Percentiles rank a stretch among this genome's conserved stretches.
Evolutionary conservation across 345 rosid genomes (phyloP).

Genomic region (Camelina sativa): DNA sequence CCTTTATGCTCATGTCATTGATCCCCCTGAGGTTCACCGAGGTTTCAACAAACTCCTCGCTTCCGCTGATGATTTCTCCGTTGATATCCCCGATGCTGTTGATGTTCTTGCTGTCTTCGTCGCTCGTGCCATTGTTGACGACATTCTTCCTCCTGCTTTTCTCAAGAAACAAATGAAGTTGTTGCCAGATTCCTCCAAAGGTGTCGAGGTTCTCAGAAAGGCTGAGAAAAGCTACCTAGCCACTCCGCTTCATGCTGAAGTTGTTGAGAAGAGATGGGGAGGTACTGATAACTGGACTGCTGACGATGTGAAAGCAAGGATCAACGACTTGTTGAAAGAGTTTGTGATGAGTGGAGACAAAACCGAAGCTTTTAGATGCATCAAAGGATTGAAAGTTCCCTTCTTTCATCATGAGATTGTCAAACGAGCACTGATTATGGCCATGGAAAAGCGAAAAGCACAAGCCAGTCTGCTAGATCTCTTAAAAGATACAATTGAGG

Average conservation of each 20-base stretch:
- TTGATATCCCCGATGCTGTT: conserved; percentile 78
- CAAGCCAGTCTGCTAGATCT: conserved; percentile 62
- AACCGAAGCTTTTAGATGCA: conserved; percentile 77
- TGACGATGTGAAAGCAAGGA: conserved; percentile 77
- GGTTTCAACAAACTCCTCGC: conserved; percentile 73
- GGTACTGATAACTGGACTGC: conserved; percentile 78
- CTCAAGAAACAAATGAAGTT: conserved; percentile 58
- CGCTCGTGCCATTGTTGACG: conserved; percentile 90
- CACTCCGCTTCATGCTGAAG: conserved; percentile 79
- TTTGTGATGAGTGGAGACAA: conserved; percentile 73
- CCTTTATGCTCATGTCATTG: conserved; percentile 67
- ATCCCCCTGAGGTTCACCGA: conserved; percentile 68
- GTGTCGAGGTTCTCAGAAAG: conserved; percentile 62
- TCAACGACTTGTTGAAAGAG: conserved; percentile 66
- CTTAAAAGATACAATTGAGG: conserved; percentile 67
- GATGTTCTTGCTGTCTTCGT: conserved; percentile 78
- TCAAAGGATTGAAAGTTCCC: conserved; percentile 78
- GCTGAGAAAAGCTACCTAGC: conserved; percentile 80
- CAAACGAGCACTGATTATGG: conserved; percentile 71
- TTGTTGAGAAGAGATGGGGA: conserved; percentile 79
- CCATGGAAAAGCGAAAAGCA: conserved; percentile 70
- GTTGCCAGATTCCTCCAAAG: conserved; percentile 59
- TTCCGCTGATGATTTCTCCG: conserved; percentile 78
- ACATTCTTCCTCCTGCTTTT: conserved; percentile 83
- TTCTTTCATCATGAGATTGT: conserved; percentile 92